These are phyloP conservation scores for Caloboletus firmus DNA, from an alignment of 1,284 basidiomycete species.

Conservation along the genomic window DNA sequence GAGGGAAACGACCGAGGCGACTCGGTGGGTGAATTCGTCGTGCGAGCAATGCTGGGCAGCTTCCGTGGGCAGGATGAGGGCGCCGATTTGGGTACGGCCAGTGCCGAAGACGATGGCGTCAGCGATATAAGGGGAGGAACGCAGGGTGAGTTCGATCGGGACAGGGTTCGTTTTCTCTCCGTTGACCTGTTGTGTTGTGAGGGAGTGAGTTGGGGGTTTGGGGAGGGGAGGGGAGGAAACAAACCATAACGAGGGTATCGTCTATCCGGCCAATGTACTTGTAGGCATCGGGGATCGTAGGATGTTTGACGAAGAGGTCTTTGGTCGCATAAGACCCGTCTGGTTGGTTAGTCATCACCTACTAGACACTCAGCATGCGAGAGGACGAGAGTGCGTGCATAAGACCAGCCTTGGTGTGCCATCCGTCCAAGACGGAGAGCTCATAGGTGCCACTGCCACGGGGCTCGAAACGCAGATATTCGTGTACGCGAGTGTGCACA, in stretches of 20 bases:
- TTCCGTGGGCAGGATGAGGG: constrained; percentile 56
- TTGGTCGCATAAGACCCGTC: constrained; percentile 61
- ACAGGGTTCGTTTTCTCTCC: constrained; percentile 62
- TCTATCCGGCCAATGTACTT: constrained; percentile 61
- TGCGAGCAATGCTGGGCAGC: constrained; percentile 39
- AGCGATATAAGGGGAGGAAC: constrained; percentile 43
- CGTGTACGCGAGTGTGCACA: constrained; percentile 27
- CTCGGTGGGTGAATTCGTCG: constrained; percentile 40
- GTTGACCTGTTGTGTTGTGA: constrained; percentile 26
- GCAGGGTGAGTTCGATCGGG: constrained; percentile 45
- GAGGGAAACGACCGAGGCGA: constrained; percentile 50
- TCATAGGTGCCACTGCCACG: constrained; percentile 50
- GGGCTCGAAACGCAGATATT: constrained; percentile 48
- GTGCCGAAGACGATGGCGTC: constrained; percentile 62
- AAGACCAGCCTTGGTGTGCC: constrained; percentile 47
- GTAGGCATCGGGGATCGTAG: constrained; percentile 43
- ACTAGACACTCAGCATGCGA: neutral
- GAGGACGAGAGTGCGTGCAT: neutral
- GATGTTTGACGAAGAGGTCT: constrained; percentile 55
- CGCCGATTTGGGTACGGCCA: constrained; percentile 52
- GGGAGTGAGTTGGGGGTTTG: neutral
- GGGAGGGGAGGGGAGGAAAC: neutral
- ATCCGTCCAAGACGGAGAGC: constrained; percentile 54
- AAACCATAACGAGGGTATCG: constrained; percentile 53
- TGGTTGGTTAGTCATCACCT: constrained; percentile 50